Evolutionary conservation across 2,329 filamentous ascomycete genomes (phyloP), one percentile per base, ranked within the genome.

Genomic region (Botrytis fabae): DNA sequence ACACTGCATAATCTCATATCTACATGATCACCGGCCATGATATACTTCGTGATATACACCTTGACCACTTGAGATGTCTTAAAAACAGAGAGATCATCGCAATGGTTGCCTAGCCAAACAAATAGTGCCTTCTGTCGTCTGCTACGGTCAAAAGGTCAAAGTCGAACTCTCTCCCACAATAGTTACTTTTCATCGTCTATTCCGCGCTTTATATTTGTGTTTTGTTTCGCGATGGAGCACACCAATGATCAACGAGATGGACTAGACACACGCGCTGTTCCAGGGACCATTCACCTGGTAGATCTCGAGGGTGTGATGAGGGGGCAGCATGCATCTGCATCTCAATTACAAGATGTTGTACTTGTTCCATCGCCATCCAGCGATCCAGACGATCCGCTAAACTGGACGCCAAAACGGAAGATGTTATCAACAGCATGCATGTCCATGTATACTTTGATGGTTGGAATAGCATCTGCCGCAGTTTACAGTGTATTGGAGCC

Each of bases 401-500:
- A 84, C 64, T 83, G 82, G 82, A 78, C 76, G 10, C 75, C 75
- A 7, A 74, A 75, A 7, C 80, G 82, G 16, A 83, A 83, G 73
- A 70, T 78, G 40, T 70, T 81, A 40, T 77, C 81, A 2, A 72
- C 78, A 12, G 73, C 74, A 44, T 78, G 78, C 59, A 74, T 79
- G 48, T 78, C 78, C 61, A 77, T 85, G n/a, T 87, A 86, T 75
- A 84, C 83, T 1, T 81, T 85, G 61, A 84, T 84, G 79, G 82
- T 83, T 22, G 86, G 85, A n/a, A 84, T 87, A 63, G 82, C 85
- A 6, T 81, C 81, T 32, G 83, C 85, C 1, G 82, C 84, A 14
- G 83, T 86, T n/a, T 87, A 87, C 76, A 85, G 83, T 12, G 84
- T 87, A 12, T 80, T 87, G 14, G 83, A 83, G 8, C 83, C 84